Base-by-base conservation (phyloP, 805 yeast species). In the Candida pseudoglaebosa region DNA sequence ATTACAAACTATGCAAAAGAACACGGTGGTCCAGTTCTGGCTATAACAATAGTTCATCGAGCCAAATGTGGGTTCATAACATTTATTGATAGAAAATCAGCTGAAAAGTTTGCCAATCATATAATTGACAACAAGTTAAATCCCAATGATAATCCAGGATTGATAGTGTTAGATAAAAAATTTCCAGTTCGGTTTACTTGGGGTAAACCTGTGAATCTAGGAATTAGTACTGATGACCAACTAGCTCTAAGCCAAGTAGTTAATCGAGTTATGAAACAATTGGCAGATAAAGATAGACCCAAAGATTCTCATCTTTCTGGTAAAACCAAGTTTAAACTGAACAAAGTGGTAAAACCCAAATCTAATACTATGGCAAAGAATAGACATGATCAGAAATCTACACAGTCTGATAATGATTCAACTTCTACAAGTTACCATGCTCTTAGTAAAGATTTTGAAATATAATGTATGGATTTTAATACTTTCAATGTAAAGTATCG, bases 41-140 rank as follows among this genome's bases (percentile, higher is more conserved):
- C 76, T 14, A 52, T 80, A 21, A 65, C 69, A 8, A 56, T 81
- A 16, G 70, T 76, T 28, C 86, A 80, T 45, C 60, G 65, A 17
- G 82, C 89, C 1, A 64, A 73, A 39, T 75, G 83, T 52, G 95
- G 86, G 4, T 84, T 67, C 52, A 62, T 84, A 2, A 68, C 73
- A n/a, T 84, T 77, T 50, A 48, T 56, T 4, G 61, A 65, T 3
- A 57, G 83, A 34, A 45, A 52, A 2, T 60, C 67, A 2, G 90
- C 91, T 1, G 82, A 78, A 37, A 46, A 42, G 3, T 62, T 62
- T 41, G 66, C 67, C 1, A 33, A 40, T 7, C 21, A 50, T 4
- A 45, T 65, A 9, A 24, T 34, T 3, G 34, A 22, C 3, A 54
- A 57, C 28, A 67, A 61, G 3, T 43, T 56, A 37, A 63, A 61